Percentiles rank a stretch among this genome's conserved stretches.
These are phyloP conservation scores for Pilasporangium apinafurcum DNA, from an alignment of 352 stramenopile genomes.

Conservation along the genomic window DNA sequence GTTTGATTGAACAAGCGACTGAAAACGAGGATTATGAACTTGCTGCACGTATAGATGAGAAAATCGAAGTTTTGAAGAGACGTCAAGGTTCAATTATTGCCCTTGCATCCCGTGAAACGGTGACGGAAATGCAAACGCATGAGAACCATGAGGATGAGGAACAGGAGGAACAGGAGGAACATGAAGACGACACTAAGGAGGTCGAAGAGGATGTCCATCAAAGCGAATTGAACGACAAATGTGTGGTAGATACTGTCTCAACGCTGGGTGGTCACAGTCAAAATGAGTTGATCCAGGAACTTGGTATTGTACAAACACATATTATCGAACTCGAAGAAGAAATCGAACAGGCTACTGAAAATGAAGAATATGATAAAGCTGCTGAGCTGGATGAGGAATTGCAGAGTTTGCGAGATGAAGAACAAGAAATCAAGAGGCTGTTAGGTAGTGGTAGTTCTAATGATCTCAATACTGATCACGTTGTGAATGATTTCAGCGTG, in stretches of 20 bases:
- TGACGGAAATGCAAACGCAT: constrained; percentile 4
- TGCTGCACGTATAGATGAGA: constrained; percentile 67
- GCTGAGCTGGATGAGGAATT: constrained; percentile 60
- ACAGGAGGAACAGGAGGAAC: neutral
- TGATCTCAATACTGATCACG: no score
- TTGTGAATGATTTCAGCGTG: neutral
- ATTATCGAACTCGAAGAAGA: constrained; percentile 55
- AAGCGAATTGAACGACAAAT: constrained; percentile 8
- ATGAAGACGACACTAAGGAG: constrained; percentile 22
- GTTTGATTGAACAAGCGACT: constrained; percentile 64
- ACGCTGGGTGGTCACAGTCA: constrained; percentile 16
- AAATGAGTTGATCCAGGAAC: constrained; percentile 28
- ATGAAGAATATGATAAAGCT: constrained; percentile 63
- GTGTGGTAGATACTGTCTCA: neutral
- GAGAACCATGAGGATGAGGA: constrained; percentile 15
- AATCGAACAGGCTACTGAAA: constrained; percentile 60
- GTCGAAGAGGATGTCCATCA: constrained; percentile 14
- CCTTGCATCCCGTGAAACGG: constrained; percentile 6
- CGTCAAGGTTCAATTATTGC: constrained; percentile 36
- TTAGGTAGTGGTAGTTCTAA: constrained; percentile 7
- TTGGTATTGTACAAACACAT: constrained; percentile 34
- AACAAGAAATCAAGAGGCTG: constrained; percentile 32
- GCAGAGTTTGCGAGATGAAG: constrained; percentile 39
- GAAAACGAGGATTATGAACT: constrained; percentile 81
- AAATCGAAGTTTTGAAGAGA: constrained; percentile 54